Conservation (phyloP, 148 eudicot genomes). For the Chenopodium suecicum region DNA sequence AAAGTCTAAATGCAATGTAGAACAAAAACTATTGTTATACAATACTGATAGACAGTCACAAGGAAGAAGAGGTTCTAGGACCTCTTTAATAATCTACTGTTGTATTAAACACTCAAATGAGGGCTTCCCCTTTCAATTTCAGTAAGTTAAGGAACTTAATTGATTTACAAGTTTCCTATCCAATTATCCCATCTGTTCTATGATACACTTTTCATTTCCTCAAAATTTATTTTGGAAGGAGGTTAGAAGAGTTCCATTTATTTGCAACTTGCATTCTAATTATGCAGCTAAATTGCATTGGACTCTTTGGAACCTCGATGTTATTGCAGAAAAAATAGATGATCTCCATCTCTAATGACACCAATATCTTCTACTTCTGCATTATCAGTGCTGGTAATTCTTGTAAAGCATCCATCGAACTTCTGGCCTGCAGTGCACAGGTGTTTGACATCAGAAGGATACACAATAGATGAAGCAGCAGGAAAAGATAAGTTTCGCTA, state of each 20-base stretch:
- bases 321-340: constrained; percentile 50
- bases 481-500: not conserved
- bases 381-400: constrained; percentile 51
- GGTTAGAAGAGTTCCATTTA: not conserved
- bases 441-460: not conserved
- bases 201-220: not conserved
- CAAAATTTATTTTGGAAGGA: not conserved
- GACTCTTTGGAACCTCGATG: constrained; percentile 2
- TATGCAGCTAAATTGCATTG: constrained; percentile 14
- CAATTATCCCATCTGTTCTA: not conserved
- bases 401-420: constrained; percentile 53
- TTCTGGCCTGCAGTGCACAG: constrained; percentile 61
- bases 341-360: constrained; percentile 80
- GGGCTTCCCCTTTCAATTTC: constrained; percentile 16
- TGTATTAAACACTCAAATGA: constrained; percentile 5
- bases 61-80: not conserved
- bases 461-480: not conserved
- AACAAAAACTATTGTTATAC: not conserved
- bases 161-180: not conserved
- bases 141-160: not conserved
- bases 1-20: not conserved
- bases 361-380: constrained; percentile 75
- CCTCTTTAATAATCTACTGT: not conserved
- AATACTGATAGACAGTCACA: not conserved
- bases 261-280: constrained; percentile 21